phyloP scores from a whole-genome alignment of 768 basidiomycete species.

The Mycena vitilis region DNA sequence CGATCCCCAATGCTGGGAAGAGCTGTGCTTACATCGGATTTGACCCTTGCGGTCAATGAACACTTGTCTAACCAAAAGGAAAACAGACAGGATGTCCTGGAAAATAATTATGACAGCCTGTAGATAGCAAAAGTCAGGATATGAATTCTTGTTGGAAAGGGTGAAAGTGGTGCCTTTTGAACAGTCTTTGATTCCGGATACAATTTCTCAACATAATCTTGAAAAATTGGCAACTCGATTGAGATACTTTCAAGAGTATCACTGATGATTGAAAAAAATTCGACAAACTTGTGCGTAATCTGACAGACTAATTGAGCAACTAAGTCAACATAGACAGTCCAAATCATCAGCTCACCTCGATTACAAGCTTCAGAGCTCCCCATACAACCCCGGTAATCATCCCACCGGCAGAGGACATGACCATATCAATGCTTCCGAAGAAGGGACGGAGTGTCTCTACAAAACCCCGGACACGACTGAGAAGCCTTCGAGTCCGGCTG shows the following conservation, averaged over 20 bases:
- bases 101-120: constrained; percentile 23
- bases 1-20: background rate
- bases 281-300: constrained; percentile 26
- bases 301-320: background rate
- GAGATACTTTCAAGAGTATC: constrained; percentile 31
- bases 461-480: constrained; percentile 27
- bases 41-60: constrained; percentile 18
- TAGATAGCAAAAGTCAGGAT: background rate
- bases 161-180: constrained; percentile 11
- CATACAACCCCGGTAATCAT: constrained; percentile 11
- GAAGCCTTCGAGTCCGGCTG: constrained; percentile 22
- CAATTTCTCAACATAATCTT: constrained; percentile 24
- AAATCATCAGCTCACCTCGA: constrained; percentile 2
- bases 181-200: constrained; percentile 20
- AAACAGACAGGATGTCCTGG: constrained; percentile 25
- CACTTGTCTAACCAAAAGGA: constrained; percentile 9
- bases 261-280: constrained; percentile 24
- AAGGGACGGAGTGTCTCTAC: constrained; percentile 25
- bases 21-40: constrained; percentile 4
- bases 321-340: background rate
- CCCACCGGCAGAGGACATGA: constrained; percentile 2
- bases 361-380: constrained; percentile 22
- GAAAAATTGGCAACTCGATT: constrained; percentile 29
- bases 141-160: background rate
- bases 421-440: constrained; percentile 16